Evolutionary conservation across 2,329 filamentous ascomycete species (phyloP).

Genomic region (Penicillium corylophilum): DNA sequence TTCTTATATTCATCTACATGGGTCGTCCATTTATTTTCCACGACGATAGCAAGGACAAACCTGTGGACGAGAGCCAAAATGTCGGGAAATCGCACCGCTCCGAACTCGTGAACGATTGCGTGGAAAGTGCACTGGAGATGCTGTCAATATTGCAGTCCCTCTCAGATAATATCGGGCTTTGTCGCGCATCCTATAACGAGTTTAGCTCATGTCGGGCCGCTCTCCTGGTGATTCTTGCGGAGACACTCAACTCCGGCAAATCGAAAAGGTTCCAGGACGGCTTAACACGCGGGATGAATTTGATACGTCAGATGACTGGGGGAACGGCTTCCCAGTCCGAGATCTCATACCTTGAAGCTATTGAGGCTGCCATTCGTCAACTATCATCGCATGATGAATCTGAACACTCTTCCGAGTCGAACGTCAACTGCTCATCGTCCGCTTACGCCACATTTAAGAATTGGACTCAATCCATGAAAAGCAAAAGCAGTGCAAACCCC

Average conservation of each 20-base stretch:
- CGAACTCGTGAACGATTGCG: constrained; percentile 51
- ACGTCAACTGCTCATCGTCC: constrained; percentile 33
- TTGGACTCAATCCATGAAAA: constrained; percentile 33
- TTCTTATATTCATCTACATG: constrained; percentile 53
- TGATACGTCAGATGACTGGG: constrained; percentile 54
- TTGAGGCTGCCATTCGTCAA: constrained; percentile 48
- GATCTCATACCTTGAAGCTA: constrained; percentile 52
- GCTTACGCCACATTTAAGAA: constrained; percentile 53
- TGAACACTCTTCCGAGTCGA: constrained; percentile 8
- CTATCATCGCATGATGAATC: constrained; percentile 42
- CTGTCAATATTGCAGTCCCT: constrained; percentile 51
- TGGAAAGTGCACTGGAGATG: constrained; percentile 52
- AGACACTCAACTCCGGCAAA: constrained; percentile 35
- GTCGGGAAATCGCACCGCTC: constrained; percentile 28
- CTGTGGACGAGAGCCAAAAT: constrained; percentile 19
- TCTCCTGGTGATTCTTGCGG: constrained; percentile 48
- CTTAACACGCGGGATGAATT: constrained; percentile 49
- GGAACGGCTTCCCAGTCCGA: constrained; percentile 53
- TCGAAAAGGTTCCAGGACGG: constrained; percentile 42
- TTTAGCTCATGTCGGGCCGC: constrained; percentile 56
- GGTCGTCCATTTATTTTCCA: constrained; percentile 53
- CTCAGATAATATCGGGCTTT: constrained; percentile 51
- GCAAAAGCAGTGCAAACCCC: constrained; percentile 2
- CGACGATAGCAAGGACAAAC: constrained; percentile 24
- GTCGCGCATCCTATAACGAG: constrained; percentile 55